Evolutionary conservation across 768 basidiomycete genomes (phyloP).

Genomic region (Lyophyllum atratum): DNA sequence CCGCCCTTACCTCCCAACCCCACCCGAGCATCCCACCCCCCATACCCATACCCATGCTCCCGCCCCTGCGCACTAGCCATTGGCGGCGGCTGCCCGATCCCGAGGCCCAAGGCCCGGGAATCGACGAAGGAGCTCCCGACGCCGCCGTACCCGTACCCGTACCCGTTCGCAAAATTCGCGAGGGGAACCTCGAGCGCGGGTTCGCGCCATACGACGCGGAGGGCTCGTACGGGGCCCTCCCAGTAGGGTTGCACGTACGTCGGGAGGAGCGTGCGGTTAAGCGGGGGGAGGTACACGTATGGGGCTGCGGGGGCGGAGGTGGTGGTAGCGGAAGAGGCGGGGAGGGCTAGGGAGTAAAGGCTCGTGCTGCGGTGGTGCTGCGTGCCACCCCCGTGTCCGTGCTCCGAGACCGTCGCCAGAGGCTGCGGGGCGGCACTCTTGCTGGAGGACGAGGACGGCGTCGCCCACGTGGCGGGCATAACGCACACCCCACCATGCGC

Average conservation of each 20-base stretch:
- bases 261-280: conserved; percentile 32
- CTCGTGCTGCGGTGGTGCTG: conserved; percentile 7
- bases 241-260: conserved; percentile 61
- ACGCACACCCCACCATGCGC: conserved; percentile 11
- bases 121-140: neutral
- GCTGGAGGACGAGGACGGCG: neutral
- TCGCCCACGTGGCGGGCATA: neutral
- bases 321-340: neutral
- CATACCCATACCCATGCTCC: neutral
- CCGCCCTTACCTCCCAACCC: neutral
- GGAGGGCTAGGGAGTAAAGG: conserved; percentile 11
- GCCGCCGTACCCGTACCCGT: conserved; percentile 8
- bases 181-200: conserved; percentile 5
- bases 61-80: neutral
- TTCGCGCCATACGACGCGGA: conserved; percentile 44
- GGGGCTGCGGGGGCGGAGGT: neutral
- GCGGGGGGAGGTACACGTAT: conserved; percentile 12
- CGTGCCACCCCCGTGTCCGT: neutral
- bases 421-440: neutral
- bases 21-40: neutral
- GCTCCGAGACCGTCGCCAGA: neutral
- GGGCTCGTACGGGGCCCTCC: conserved; percentile 51
- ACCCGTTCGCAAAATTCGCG: conserved; percentile 13
- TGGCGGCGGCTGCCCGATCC: conserved; percentile 11
- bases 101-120: conserved; percentile 3